Conservation (phyloP, 495 filamentous ascomycete species). For the Hypomontagnella submonticulosa region DNA sequence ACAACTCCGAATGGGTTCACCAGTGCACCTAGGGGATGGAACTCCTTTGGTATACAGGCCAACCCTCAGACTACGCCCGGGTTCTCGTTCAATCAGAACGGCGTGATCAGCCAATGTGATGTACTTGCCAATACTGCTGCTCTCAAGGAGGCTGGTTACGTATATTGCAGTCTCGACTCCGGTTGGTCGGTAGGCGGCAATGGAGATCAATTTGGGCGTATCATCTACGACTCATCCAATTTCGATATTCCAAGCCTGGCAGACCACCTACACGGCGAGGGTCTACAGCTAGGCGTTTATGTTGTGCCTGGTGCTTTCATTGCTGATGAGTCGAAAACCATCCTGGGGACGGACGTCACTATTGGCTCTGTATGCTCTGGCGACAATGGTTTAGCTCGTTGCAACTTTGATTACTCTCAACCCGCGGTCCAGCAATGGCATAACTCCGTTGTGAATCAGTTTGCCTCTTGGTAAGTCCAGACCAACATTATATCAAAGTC, state of each 20-base stretch:
- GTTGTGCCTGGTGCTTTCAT: conserved; percentile 45
- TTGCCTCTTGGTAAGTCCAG: conserved; percentile 36
- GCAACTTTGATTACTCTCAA: conserved; percentile 46
- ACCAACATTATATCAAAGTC: not conserved
- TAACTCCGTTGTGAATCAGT: conserved; percentile 45
- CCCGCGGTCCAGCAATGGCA: conserved; percentile 47
- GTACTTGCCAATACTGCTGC: conserved; percentile 26
- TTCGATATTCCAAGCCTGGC: conserved; percentile 41
- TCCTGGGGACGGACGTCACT: conserved; percentile 44
- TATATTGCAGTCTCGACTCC: conserved; percentile 45
- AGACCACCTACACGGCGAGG: conserved; percentile 40
- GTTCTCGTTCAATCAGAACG: conserved; percentile 37
- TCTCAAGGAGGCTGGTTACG: conserved; percentile 37
- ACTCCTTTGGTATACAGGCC: conserved; percentile 40
- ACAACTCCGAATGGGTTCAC: conserved; percentile 38
- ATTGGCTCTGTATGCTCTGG: conserved; percentile 43
- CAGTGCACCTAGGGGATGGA: conserved; percentile 37
- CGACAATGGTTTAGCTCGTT: conserved; percentile 39
- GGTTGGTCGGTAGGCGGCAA: conserved; percentile 44
- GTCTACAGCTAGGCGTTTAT: conserved; percentile 46
- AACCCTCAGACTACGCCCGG: conserved; percentile 20
- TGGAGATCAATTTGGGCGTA: conserved; percentile 46
- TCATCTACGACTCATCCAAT: conserved; percentile 38
- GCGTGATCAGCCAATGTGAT: conserved; percentile 35
- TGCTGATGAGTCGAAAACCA: conserved; percentile 37